Base-by-base conservation (phyloP, 495 filamentous ascomycete genomes). In the Daldinia concentrica region DNA sequence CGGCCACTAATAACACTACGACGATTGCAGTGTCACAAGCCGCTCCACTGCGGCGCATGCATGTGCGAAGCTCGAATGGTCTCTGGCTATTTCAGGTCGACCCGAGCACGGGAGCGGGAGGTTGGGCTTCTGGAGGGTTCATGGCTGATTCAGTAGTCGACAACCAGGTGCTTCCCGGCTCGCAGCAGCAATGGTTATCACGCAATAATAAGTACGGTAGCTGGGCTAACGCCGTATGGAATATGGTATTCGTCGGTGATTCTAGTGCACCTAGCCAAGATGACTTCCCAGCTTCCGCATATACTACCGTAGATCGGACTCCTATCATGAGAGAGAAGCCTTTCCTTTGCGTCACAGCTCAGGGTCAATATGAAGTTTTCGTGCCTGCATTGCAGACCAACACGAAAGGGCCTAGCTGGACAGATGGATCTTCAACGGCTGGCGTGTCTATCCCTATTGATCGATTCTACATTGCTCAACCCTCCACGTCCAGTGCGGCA, bases 51-150 rank as follows among this genome's bases (percentile, higher is more conserved):
- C 71, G 76, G 0, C 71, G 76, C 9, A 64, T 78, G 69, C 76
- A 78, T 55, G 57, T 78, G 26, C 56, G 58, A 27, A 78, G 76
- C 45, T 57, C 74, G 0, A 65, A 65, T 11, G 76, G 76, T 34
- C 69, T 78, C 24, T 78, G 76, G 76, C 27, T 78, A 32, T 78
- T 78, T 48, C 76, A 78, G 54, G 76, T 78, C 14, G 76, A 78
- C 24, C 76, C 74, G n/a, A 68, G 52, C 1, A 78, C 76, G 9
- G 76, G 76, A 17, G 71, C 69, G 4, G 76, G 76, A 12, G 76
- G 76, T 27, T 78, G 76, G 76, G 76, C 76, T n/a, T 76, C 74
- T 5, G 76, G 76, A 24, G 76, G 76, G 3, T 78, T 74, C 43
- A 73, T 78, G 74, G 76, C 76, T 11, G 76, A 78, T 22, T 78